Conservation (phyloP, 805 yeast species). For the Saturnispora gosingensis region DNA sequence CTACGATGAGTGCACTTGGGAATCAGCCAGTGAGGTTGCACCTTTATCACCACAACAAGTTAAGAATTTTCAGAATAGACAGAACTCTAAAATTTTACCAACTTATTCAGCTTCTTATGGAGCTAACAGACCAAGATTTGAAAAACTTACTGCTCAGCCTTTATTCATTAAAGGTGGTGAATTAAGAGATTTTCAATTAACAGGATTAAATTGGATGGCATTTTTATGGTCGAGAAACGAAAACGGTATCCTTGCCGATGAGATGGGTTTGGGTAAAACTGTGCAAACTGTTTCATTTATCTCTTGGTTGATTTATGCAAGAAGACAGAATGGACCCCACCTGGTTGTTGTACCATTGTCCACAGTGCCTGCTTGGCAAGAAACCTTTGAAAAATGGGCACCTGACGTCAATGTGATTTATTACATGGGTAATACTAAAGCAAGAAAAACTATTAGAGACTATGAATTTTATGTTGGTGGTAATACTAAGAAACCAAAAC, state of each 20-base stretch:
- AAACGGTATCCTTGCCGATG: slow-evolving; percentile 96
- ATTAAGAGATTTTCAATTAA: slow-evolving; percentile 92
- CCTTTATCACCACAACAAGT: slow-evolving; percentile 78
- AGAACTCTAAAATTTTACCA: slow-evolving; percentile 79
- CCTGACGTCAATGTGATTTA: slow-evolving; percentile 91
- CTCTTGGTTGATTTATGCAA: slow-evolving; percentile 89
- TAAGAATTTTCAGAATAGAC: slow-evolving; percentile 68
- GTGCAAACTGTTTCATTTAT: slow-evolving; percentile 93
- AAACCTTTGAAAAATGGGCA: slow-evolving; percentile 95
- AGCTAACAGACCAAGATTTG: slow-evolving; percentile 72
- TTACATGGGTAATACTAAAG: slow-evolving; percentile 84
- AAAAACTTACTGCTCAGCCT: slow-evolving; percentile 81
- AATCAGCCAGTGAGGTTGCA: slow-evolving; percentile 80
- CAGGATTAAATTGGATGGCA: slow-evolving; percentile 99
- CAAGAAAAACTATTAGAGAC: slow-evolving; percentile 75
- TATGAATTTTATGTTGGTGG: slow-evolving; percentile 67
- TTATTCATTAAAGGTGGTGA: slow-evolving; percentile 83
- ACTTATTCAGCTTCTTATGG: slow-evolving; percentile 71
- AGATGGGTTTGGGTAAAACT: slow-evolving; percentile 97
- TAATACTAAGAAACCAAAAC: slow-evolving; percentile 63
- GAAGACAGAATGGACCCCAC: slow-evolving; percentile 97
- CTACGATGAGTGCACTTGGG: slow-evolving; percentile 97
- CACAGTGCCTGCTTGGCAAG: slow-evolving; percentile 98
- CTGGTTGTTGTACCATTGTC: slow-evolving; percentile 92
- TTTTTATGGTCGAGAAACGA: slow-evolving; percentile 96